phyloP scores from a whole-genome alignment of 306 rosid species.

The Ormosia emarginata region DNA sequence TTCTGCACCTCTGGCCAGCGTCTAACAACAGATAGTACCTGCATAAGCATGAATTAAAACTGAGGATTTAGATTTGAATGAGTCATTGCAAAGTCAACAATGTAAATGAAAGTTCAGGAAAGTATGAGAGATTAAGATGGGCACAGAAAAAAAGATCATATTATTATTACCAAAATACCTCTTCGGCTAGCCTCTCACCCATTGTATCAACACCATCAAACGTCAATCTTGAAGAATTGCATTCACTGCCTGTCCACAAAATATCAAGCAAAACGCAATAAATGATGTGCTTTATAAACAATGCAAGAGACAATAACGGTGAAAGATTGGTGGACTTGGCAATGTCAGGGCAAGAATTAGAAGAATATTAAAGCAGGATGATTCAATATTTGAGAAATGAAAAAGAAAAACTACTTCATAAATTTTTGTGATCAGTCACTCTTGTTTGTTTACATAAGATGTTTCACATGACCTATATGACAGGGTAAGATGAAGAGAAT shows the following conservation, averaged over 20 bases:
- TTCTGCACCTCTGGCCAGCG: conserved; percentile 64
- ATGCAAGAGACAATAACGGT: not conserved
- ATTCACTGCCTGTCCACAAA: conserved; percentile 79
- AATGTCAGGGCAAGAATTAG: not conserved
- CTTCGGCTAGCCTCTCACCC: conserved; percentile 93
- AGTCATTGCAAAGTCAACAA: not conserved
- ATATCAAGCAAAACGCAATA: conserved; percentile 21
- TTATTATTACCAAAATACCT: conserved; percentile 64
- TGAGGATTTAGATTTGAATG: not conserved
- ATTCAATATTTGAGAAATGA: not conserved
- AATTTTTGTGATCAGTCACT: not conserved
- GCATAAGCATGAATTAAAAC: conserved; percentile 30
- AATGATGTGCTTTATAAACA: not conserved
- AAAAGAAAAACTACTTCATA: not conserved
- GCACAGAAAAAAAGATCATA: not conserved
- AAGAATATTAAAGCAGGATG: not conserved
- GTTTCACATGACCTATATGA: not conserved
- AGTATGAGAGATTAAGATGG: not conserved
- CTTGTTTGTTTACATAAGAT: not conserved
- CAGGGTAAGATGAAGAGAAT: not conserved
- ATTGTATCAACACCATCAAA: conserved; percentile 90
- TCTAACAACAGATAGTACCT: conserved; percentile 67
- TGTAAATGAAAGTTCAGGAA: not conserved
- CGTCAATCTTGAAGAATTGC: conserved; percentile 78
- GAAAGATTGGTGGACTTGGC: not conserved